Base-by-base conservation (phyloP, 2,329 filamentous ascomycete species). In the Hortaea sp. region DNA sequence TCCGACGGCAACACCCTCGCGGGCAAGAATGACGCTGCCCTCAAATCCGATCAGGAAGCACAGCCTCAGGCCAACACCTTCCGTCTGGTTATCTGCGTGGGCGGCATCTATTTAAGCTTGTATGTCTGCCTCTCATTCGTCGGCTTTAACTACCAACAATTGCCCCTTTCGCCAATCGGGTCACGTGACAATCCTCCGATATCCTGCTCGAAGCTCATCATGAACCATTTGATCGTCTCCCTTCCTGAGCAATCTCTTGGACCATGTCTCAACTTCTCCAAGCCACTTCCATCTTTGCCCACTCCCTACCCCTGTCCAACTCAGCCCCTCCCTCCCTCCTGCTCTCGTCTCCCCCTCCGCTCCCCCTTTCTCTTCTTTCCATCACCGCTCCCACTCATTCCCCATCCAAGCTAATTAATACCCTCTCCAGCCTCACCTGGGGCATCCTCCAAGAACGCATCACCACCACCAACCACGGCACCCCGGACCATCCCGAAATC, bases 41-140 rank as follows among this genome's bases (percentile, higher is more conserved):
- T 57, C 34, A 45, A 47, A 10, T 48, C 29, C 31, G 42, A 50
- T n/a, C 41, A 44, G 7, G 49, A 57, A 20, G 43, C 53, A 11
- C 46, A 53, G 28, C 50, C 49, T n/a, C 47, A 55, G 12, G 46
- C 54, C 13, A 59, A 46, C 31, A 51, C 55, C 3, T 11, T 84
- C 59, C 85, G 94, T 66, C 77, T 95, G 46, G 68, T 89, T 42
- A 78, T 94, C 51, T 90, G 89, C 54, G 88, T 95, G n/a, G 82
- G 81, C 5, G 92, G 92, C 49, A 98, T 98, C 58, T 98, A 98
- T 66, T 88, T 84, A 32, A 94, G 89, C 32, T 98, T 98, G 90
- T 95, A 78, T 50, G 68, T 56, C 7, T 34, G 10, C 27, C 41
- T 7, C 39, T 28, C 11, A 29, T 13, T 29, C 29, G 9, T 39